Evolutionary conservation across 1,139 yeast genomes (phyloP), one percentile per base, ranked within the genome.

Genomic region (Pichia terricola): DNA sequence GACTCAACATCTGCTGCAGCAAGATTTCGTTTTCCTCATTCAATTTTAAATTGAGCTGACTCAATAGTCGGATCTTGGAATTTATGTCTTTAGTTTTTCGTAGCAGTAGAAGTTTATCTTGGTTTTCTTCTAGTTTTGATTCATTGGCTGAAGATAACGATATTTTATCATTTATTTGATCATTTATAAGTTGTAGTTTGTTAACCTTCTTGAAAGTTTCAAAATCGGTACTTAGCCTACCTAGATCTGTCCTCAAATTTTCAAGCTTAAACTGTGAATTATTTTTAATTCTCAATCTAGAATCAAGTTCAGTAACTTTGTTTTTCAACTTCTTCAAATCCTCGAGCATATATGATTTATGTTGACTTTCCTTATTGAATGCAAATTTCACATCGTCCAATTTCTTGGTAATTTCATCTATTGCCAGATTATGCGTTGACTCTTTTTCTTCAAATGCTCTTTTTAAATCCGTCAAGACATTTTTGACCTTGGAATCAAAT

Each of bases 11-110:
- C 22, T 16, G 22, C 22, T 16, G 22, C 22, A 16, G 22, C 22
- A 16, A 16, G 2, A 16, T 16, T 16, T 16, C 22, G 22, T 16
- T 16, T 16, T 16, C 22, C 22, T 16, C 22, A 16, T 16, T 16
- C 22, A 16, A 16, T 16, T 16, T 16, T 16, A 16, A 16, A 22
- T 34, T 34, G 7, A 34, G 7, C 11, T 38, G 28, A 7, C 26
- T n/a, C 22, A 38, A 38, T 3, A 38, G 11, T 0, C 70, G 65
- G 2, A 75, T 55, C 51, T 72, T 75, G 0, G 84, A 79, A 47
- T 73, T 65, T 2, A 72, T 54, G 43, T 79, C 91, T 1, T 84
- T 69, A 55, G 78, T 82, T 49, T 72, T 72, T 51, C 75, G 79
- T 16, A 75, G 70, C 22, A 65, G 60, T 5, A 73, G 61, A 6